Percentiles rank a stretch among this genome's conserved stretches.
Evolutionary conservation across 140 eudicot species (phyloP).

Genomic region (Oenanthe javanica): DNA sequence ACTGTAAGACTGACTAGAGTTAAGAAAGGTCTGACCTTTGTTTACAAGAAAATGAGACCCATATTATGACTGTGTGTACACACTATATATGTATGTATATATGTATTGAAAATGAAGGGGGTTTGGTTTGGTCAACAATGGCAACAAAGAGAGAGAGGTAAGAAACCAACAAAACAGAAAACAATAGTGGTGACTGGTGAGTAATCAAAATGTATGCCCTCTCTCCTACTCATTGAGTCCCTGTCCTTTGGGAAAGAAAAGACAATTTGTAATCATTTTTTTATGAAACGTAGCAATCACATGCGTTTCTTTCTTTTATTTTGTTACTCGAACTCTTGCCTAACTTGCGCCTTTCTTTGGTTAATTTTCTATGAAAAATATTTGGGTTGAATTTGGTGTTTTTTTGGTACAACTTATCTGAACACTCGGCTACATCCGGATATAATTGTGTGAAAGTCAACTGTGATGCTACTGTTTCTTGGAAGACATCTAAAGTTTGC

Average conservation of each 20-base stretch:
- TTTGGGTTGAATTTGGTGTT: no score
- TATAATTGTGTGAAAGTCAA: no score
- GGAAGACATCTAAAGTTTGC: no score
- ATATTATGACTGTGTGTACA: neutral
- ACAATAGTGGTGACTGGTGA: neutral
- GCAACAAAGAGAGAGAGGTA: slow-evolving; percentile 10
- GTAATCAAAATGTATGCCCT: neutral
- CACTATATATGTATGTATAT: neutral
- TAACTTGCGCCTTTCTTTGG: no score
- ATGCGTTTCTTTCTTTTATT: neutral
- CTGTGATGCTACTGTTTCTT: no score
- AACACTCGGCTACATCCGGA: no score
- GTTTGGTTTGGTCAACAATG: slow-evolving; percentile 16
- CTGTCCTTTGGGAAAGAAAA: slow-evolving; percentile 3
- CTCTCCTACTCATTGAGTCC: slow-evolving; percentile 6
- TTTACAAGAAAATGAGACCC: neutral
- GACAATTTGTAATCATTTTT: neutral
- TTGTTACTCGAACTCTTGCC: neutral
- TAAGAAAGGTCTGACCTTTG: slow-evolving; percentile 10
- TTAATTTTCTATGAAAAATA: no score
- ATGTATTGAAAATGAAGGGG: neutral
- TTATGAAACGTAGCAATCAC: neutral
- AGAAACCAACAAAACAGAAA: neutral
- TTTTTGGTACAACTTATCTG: no score
- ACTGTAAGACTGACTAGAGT: neutral